Percentiles rank a stretch among this genome's conserved stretches.
Evolutionary conservation across 2,329 filamentous ascomycete species (phyloP).

Genomic region (Coniochaeta pulveracea): DNA sequence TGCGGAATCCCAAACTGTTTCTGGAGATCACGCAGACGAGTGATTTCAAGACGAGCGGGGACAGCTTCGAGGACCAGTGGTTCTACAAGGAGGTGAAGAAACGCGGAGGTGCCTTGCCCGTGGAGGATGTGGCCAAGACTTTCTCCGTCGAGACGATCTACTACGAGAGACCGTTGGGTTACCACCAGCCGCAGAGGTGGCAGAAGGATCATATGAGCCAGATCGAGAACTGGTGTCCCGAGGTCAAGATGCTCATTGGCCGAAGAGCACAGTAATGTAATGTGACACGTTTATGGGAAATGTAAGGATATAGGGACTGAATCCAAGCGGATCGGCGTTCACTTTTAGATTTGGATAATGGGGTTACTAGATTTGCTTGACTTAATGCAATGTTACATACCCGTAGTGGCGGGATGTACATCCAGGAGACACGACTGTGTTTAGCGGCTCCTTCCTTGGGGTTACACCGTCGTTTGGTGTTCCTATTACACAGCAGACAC

Average conservation of each 20-base stretch:
- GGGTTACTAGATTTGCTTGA: too few relatives aligned
- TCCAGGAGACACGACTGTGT: too few relatives aligned
- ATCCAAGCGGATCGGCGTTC: too few relatives aligned
- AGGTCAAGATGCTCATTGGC: slow-evolving; percentile 11
- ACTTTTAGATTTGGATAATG: too few relatives aligned
- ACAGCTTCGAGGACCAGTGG: slow-evolving; percentile 16
- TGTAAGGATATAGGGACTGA: too few relatives aligned
- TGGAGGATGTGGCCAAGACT: slow-evolving; percentile 10
- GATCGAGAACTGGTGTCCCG: slow-evolving; percentile 19
- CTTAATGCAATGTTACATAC: too few relatives aligned
- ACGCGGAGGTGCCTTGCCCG: slow-evolving; percentile 10
- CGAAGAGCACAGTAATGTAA: background rate
- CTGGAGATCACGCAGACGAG: slow-evolving; percentile 8
- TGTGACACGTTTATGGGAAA: too few relatives aligned
- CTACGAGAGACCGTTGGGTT: slow-evolving; percentile 14
- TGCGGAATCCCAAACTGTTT: slow-evolving; percentile 17
- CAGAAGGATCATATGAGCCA: slow-evolving; percentile 13
- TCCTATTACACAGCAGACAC: too few relatives aligned
- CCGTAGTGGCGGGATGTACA: too few relatives aligned
- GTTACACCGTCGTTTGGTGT: too few relatives aligned
- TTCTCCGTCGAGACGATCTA: slow-evolving; percentile 16
- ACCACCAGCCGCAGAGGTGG: slow-evolving; percentile 15
- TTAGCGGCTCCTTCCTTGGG: too few relatives aligned
- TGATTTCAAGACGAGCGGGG: slow-evolving; percentile 6
- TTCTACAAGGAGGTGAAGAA: slow-evolving; percentile 15